Evolutionary conservation across 75 land plant species (phyloP), one percentile per base, ranked within the genome.

Genomic region (Pseudotsuga menziesii): DNA sequence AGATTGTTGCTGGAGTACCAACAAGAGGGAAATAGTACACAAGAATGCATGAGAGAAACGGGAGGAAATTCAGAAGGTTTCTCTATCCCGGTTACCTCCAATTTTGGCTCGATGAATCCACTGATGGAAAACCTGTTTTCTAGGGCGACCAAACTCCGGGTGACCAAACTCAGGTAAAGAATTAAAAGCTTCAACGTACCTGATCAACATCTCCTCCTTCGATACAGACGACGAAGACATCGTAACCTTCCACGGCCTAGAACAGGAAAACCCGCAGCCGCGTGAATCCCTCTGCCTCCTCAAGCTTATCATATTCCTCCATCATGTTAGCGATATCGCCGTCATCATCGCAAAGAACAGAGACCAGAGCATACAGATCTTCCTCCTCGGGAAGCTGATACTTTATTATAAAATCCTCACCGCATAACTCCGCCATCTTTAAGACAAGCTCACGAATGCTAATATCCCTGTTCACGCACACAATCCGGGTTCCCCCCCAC

Each of bases 401-500:
- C 77, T 86, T 86, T 2, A 86, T 56, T 14, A 78, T 54, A 44
- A 84, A 63, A 32, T 63, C 60, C 70, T 81, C 79, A 57, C 59
- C 76, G 64, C 76, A 84, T 14, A 83, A 22, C 25, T 84, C 76
- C 52, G 32, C 32, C 32, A 29, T 29, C 32, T 29, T 29, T 1
- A 29, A 29, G 32, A 29, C 32, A 1, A 29, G 1, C 32, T 29
- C 32, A 0, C 1, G 1, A 29, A 29, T 0, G 32, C 32, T 67
- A 4, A 87, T 73, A 58, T 86, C 85, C 2, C 90, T 78, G 0
- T 88, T 84, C 32, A 89, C 75, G 58, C 84, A 78, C 7, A 92
- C 82, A 59, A 92, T 92, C 29, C 94, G 75, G 0, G 92, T 92
- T 59, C 89, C 92, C 0, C 94, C 94, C 9, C n/a, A n/a, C n/a